Base-by-base conservation (phyloP, 805 yeast genomes). In the Danielia reshetovae region DNA sequence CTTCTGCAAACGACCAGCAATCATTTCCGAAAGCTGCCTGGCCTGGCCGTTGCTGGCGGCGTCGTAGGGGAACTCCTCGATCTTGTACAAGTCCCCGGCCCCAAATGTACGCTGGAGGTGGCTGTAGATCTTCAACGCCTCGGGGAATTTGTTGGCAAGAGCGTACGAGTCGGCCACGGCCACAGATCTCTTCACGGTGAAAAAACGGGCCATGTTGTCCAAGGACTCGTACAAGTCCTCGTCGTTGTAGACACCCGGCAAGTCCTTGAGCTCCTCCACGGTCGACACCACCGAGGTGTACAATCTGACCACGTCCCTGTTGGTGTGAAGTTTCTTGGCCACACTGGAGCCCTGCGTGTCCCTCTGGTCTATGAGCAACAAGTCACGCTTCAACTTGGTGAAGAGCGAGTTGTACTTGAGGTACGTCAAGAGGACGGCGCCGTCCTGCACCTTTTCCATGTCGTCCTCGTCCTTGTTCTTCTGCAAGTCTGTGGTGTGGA, bases 211-310 rank as follows among this genome's bases (percentile, higher is more conserved):
- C 47, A 86, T 60, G 11, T 69, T 46, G 9, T 65, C 69, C 28
- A 93, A 64, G 7, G 81, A 74, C 5, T 62, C 60, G 42, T 65
- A 55, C 35, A 90, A 68, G 15, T 72, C 79, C 34, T 84, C 93
- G 54, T 87, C 95, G 34, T 85, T 85, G 52, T 83, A 79, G 13
- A 90, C 95, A 68, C 97, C 97, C 0, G 97, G 96, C 33, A 93
- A 70, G 40, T 87, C 95, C 51, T 74, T 68, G 29, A 87, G 60
- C 45, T 81, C 81, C 3, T 59, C 60, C 23, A 81, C 54, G 12
- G 83, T 77, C 30, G 68, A 62, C 9, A 70, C 55, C 24, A 85
- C 68, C 7, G 70, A 63, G 15, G 72, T 75, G 39, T 68, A 70
- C 16, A 81, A 54, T 38, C 80, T 68, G 26, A 70, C 51, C 5